A percentile compares a stretch with the other conserved stretches of the same genome.
phyloP scores from a whole-genome alignment of 768 basidiomycete genomes.

The Trametes elegans region DNA sequence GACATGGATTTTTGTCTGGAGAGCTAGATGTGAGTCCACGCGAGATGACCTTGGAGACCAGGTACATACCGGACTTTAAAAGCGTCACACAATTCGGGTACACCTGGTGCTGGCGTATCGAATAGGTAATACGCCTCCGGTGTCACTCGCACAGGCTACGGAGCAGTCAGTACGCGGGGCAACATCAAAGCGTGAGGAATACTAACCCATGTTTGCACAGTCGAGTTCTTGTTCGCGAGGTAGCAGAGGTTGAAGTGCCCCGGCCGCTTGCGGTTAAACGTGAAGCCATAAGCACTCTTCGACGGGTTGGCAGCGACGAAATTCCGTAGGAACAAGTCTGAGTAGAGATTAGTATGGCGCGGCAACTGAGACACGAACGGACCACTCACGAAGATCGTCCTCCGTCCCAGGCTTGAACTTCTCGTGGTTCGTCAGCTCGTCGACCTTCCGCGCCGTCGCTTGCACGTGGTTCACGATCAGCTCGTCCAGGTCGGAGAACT shows the following conservation, averaged over 20 bases:
- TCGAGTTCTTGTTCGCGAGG: slow-evolving; percentile 86
- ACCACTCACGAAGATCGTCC: slow-evolving; percentile 84
- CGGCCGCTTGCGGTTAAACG: slow-evolving; percentile 81
- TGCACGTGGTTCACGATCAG: slow-evolving; percentile 95
- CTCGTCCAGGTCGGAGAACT: slow-evolving; percentile 93
- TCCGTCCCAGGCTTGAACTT: slow-evolving; percentile 89
- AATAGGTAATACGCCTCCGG: slow-evolving; percentile 90
- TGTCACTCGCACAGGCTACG: slow-evolving; percentile 79
- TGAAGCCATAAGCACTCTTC: slow-evolving; percentile 95
- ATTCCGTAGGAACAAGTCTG: slow-evolving; percentile 86
- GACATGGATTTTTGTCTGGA: slow-evolving; percentile 68
- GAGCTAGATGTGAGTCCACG: not conserved
- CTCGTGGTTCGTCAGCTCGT: slow-evolving; percentile 93
- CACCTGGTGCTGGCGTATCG: slow-evolving; percentile 86
- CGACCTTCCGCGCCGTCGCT: slow-evolving; percentile 88
- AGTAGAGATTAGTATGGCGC: not conserved
- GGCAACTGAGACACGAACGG: not conserved
- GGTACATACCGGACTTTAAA: slow-evolving; percentile 80
- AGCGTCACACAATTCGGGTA: slow-evolving; percentile 92
- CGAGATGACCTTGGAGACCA: not conserved
- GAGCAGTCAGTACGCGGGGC: not conserved
- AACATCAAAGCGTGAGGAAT: too few species aligned
- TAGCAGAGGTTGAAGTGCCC: slow-evolving; percentile 95
- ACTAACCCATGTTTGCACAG: slow-evolving; percentile 89
- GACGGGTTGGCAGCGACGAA: slow-evolving; percentile 91